Base-by-base conservation (phyloP, 345 rosid genomes). In the Moricandia arvensis region DNA sequence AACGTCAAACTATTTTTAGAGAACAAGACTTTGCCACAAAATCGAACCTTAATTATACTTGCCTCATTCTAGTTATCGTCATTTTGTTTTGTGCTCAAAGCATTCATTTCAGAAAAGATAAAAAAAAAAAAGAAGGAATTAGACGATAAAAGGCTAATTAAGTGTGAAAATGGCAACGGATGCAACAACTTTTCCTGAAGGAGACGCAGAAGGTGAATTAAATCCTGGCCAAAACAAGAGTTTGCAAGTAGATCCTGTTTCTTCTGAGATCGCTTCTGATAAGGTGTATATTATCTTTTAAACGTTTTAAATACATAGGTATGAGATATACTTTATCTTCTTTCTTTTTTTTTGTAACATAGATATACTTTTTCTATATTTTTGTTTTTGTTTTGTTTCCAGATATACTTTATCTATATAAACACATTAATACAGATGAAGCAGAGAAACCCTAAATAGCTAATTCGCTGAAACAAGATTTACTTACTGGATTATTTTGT, bases 211-310 rank as follows among this genome's bases (percentile, higher is more conserved):
- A 24, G 63, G 65, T 29, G 89, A 79, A 68, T 31, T 85, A 77
- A 72, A 87, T 73, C 83, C 81, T 7, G 74, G 59, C 41, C 71
- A 53, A 0, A 82, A 85, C 81, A 81, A 75, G 54, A 59, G 51
- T 16, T 74, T 85, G 3, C 63, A 80, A 59, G 77, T 81, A 30
- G 93, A 85, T 82, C 67, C 88, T 15, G 47, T 81, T 12, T 86
- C 93, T 0, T 79, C 81, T 6, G 82, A 80, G 18, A 82, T 83
- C 8, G 78, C 71, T 51, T 16, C 85, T 31, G 61, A 77, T 10
- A 57, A 64, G 80, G 80, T 41, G 3, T 65, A 41, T 43, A 65
- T 43, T 37, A 13, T 26, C 8, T 57, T 10, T 10, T 58, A 2
- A 0, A 41, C 10, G 4, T 11, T 21, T 58, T 58, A 58, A 10